phyloP scores from a whole-genome alignment of 257 asterid genomes.

The Handroanthus guayacan region DNA sequence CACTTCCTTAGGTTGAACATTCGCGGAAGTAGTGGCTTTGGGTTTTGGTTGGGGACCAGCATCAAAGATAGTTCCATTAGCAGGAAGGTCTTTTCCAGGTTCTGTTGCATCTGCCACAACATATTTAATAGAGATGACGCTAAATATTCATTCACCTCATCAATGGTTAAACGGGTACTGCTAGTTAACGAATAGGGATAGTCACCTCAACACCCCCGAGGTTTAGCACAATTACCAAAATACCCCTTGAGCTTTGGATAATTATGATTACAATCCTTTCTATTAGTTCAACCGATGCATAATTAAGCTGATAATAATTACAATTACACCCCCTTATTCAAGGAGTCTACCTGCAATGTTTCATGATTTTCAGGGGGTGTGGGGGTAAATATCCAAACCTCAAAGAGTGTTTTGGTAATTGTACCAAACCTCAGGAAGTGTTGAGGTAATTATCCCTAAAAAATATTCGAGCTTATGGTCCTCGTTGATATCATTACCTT shows the following conservation, averaged over 20 bases:
- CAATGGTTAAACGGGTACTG: constrained; percentile 19
- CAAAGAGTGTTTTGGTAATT: no score
- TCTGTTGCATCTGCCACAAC: constrained; percentile 45
- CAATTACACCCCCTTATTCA: no score
- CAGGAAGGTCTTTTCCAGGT: constrained; percentile 43
- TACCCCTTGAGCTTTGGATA: no score
- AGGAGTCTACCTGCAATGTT: no score
- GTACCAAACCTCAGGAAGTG: no score
- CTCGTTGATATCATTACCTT: constrained; percentile 35
- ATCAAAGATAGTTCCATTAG: constrained; percentile 36
- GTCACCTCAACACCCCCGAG: no score
- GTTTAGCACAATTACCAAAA: no score
- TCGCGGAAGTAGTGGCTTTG: constrained; percentile 37
- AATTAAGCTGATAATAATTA: no score
- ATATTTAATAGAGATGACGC: constrained; percentile 39
- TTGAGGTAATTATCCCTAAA: neutral
- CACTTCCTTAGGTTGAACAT: constrained; percentile 42
- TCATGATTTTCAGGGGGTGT: no score
- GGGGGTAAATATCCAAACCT: no score
- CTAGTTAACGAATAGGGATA: neutral
- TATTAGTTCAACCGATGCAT: no score
- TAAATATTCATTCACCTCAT: constrained; percentile 36
- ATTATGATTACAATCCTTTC: no score
- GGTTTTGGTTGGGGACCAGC: constrained; percentile 36
- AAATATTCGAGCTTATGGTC: constrained; percentile 23